Evolutionary conservation across 768 basidiomycete genomes (phyloP).

Genomic region (Mycena rebaudengoi): DNA sequence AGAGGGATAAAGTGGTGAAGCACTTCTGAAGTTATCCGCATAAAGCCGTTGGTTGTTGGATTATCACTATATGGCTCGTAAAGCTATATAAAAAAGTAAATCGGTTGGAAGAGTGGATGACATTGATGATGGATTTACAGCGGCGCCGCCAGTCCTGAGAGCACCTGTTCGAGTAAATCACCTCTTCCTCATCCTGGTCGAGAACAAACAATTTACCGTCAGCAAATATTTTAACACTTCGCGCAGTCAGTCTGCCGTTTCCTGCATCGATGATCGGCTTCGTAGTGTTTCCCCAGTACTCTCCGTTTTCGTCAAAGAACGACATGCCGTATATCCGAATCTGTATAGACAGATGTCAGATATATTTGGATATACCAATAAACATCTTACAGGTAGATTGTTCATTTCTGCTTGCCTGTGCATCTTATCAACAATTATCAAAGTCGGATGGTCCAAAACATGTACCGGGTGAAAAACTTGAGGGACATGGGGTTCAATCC

Average conservation of each 20-base stretch:
- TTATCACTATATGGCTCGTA: constrained; percentile 86
- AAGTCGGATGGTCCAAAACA: no score
- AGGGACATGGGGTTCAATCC: constrained; percentile 74
- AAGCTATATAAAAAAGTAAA: constrained; percentile 52
- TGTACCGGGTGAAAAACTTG: constrained; percentile 59
- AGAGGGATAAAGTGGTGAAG: constrained; percentile 70
- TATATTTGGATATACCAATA: background rate
- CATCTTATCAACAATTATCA: constrained; percentile 1
- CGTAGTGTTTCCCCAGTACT: constrained; percentile 78
- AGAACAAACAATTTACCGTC: constrained; percentile 53
- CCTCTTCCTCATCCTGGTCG: background rate
- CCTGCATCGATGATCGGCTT: constrained; percentile 62
- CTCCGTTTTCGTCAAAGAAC: constrained; percentile 69
- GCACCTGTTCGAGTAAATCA: constrained; percentile 61
- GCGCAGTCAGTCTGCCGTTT: constrained; percentile 71
- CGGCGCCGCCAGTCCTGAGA: constrained; percentile 89
- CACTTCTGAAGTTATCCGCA: constrained; percentile 72
- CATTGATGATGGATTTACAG: constrained; percentile 52
- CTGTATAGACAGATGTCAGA: constrained; percentile 41
- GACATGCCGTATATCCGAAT: constrained; percentile 84
- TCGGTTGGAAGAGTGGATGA: background rate
- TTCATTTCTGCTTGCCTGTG: constrained; percentile 68
- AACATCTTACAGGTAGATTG: constrained; percentile 63
- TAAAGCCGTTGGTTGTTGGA: constrained; percentile 76
- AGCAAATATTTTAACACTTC: constrained; percentile 84